A percentile compares a stretch with the other conserved stretches of the same genome.
Evolutionary conservation across 331 rosid genomes (phyloP).

Genomic region (Pyracantha coccinea): DNA sequence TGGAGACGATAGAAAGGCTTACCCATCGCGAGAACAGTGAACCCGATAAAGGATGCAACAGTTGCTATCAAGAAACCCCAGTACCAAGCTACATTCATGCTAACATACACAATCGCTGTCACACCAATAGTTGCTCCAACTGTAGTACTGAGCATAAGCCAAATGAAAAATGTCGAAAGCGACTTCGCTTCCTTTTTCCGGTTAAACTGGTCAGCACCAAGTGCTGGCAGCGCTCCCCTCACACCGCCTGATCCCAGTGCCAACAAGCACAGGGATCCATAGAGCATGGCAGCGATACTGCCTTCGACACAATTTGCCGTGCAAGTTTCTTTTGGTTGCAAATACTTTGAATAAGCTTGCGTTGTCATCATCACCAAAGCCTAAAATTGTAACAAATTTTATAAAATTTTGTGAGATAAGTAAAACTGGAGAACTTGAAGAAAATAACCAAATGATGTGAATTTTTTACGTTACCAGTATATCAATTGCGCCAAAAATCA

Average conservation of each 20-base stretch:
- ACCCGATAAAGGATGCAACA: constrained; percentile 49
- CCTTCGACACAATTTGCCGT: constrained; percentile 54
- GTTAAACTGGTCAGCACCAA: constrained; percentile 81
- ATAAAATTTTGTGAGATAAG: too few relatives aligned
- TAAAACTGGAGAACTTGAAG: too few relatives aligned
- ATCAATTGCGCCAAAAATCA: constrained; percentile 59
- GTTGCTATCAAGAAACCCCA: constrained; percentile 72
- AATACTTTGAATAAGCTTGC: constrained; percentile 49
- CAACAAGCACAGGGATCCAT: constrained; percentile 41
- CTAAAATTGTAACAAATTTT: constrained; percentile 11
- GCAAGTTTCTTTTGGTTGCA: constrained; percentile 48
- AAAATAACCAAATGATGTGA: neutral
- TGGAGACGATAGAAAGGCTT: constrained; percentile 60
- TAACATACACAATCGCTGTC: constrained; percentile 64
- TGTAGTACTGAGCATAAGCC: constrained; percentile 54
- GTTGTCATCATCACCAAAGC: constrained; percentile 52
- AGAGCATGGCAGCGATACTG: constrained; percentile 40
- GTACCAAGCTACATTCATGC: constrained; percentile 51
- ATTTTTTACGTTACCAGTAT: constrained; percentile 31
- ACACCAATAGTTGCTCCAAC: constrained; percentile 63
- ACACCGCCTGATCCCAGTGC: constrained; percentile 80
- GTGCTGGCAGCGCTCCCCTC: constrained; percentile 66
- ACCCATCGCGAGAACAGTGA: constrained; percentile 50
- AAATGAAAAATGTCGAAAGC: constrained; percentile 64
- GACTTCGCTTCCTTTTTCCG: constrained; percentile 55